Conservation (phyloP, 2,329 filamentous ascomycete species). For the Colletotrichum sp. region DNA sequence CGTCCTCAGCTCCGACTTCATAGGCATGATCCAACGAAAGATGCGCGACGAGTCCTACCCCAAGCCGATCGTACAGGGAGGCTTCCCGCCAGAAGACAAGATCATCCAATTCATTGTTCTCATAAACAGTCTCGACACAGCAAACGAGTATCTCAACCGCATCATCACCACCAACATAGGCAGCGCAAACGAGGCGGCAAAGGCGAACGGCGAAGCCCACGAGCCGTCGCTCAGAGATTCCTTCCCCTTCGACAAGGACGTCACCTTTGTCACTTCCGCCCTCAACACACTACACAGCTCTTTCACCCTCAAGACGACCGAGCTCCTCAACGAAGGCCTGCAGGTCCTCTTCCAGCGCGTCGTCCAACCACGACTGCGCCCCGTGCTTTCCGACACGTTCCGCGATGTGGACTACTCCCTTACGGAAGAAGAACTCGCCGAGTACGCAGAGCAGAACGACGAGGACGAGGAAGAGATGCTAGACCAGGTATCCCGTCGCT, state of each 20-base stretch:
- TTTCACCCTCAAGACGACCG: slow-evolving; percentile 79
- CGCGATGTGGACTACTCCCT: slow-evolving; percentile 87
- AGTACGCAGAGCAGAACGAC: slow-evolving; percentile 58
- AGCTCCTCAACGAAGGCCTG: slow-evolving; percentile 84
- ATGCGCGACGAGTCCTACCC: slow-evolving; percentile 98
- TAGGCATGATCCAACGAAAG: slow-evolving; percentile 96
- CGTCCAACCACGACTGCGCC: slow-evolving; percentile 82
- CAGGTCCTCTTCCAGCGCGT: slow-evolving; percentile 88
- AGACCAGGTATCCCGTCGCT: slow-evolving; percentile 79
- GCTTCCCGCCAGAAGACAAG: slow-evolving; percentile 84
- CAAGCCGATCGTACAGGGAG: slow-evolving; percentile 76
- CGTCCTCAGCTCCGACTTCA: slow-evolving; percentile 86
- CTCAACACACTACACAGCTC: slow-evolving; percentile 72
- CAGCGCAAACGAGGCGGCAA: slow-evolving; percentile 39
- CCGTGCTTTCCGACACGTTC: slow-evolving; percentile 87
- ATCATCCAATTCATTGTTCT: slow-evolving; percentile 90
- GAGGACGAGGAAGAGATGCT: slow-evolving; percentile 57
- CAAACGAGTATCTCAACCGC: slow-evolving; percentile 86
- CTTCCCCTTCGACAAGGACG: slow-evolving; percentile 84
- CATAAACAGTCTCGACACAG: slow-evolving; percentile 94
- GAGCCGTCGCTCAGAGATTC: slow-evolving; percentile 60
- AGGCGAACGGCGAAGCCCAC: slow-evolving; percentile 35
- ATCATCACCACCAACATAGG: slow-evolving; percentile 77
- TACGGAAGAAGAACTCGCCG: slow-evolving; percentile 64
- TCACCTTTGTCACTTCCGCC: slow-evolving; percentile 69